Evolutionary conservation across 306 rosid genomes (phyloP).

Genomic region (Medicago ruthenica): DNA sequence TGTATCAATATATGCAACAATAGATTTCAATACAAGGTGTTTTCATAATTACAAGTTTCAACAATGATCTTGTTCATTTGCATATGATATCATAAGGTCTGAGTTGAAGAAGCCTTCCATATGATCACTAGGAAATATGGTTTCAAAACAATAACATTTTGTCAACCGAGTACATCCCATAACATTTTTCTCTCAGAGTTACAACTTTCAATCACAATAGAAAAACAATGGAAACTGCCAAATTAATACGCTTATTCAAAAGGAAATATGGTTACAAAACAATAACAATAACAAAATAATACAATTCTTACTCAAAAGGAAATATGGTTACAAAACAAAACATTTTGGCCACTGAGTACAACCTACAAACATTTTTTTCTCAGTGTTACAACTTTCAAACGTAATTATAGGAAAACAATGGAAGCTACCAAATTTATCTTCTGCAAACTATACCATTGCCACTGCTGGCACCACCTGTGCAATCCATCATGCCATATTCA

Average conservation of each 20-base stretch:
- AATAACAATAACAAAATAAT: constrained; percentile 12
- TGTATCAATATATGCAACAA: neutral
- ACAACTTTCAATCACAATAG: constrained; percentile 1
- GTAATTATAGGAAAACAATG: neutral
- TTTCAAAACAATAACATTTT: too few relatives aligned
- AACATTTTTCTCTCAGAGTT: too few relatives aligned
- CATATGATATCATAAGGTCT: constrained; percentile 3
- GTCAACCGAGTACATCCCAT: too few relatives aligned
- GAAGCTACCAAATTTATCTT: constrained; percentile 47
- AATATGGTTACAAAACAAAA: neutral
- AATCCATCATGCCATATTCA: constrained; percentile 58
- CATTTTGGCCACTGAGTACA: neutral
- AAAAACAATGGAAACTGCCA: too few relatives aligned
- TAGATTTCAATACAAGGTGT: neutral
- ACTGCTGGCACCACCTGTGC: constrained; percentile 55
- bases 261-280: too few relatives aligned
- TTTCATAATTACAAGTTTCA: constrained; percentile 6
- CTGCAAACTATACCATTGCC: constrained; percentile 81
- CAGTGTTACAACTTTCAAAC: constrained; percentile 18
- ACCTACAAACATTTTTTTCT: neutral
- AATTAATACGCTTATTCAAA: too few relatives aligned
- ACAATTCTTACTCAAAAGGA: constrained; percentile 1
- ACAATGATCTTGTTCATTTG: constrained; percentile 18
- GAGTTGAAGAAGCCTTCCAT: constrained; percentile 3
- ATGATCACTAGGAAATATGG: neutral